Conservation (phyloP, 2,329 filamentous ascomycete species). For the Neocucurbitaria cava region DNA sequence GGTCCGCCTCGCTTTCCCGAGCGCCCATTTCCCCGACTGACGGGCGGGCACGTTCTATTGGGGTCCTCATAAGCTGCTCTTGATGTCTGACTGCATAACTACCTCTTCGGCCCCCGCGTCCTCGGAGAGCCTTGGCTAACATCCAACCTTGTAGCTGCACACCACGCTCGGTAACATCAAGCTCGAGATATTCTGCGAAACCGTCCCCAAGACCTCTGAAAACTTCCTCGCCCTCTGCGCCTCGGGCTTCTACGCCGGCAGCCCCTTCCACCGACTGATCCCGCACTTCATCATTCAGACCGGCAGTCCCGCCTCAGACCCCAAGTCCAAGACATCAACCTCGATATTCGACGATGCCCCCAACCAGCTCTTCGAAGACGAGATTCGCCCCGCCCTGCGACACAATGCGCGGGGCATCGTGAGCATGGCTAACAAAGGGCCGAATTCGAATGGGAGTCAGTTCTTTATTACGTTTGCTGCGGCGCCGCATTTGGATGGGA, state of each 20-base stretch:
- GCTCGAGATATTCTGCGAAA: constrained; percentile 94
- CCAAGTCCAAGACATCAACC: constrained; percentile 68
- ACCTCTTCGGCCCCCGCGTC: neutral
- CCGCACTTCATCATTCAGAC: constrained; percentile 83
- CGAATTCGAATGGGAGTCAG: constrained; percentile 76
- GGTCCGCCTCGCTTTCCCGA: neutral
- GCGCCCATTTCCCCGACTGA: constrained; percentile 4
- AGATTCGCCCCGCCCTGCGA: constrained; percentile 73
- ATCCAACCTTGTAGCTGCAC: constrained; percentile 69
- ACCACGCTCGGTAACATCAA: constrained; percentile 91
- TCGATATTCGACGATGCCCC: constrained; percentile 71
- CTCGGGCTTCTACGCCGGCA: constrained; percentile 76
- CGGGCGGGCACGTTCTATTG: constrained; percentile 4
- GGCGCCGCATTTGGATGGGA: constrained; percentile 80
- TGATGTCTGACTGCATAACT: constrained; percentile 4
- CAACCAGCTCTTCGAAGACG: constrained; percentile 72
- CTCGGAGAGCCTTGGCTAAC: constrained; percentile 5
- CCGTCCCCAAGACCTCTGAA: constrained; percentile 90
- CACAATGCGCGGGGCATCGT: constrained; percentile 74
- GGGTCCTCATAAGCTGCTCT: neutral
- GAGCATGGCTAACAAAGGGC: constrained; percentile 81
- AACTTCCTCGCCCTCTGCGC: constrained; percentile 90
- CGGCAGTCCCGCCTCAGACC: constrained; percentile 62
- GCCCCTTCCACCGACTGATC: constrained; percentile 81
- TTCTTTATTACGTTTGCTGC: constrained; percentile 83